These are phyloP conservation scores for Rhizopus arrhizus DNA, from an alignment of 371 early-diverging fungal genomes.

Conservation along the genomic window DNA sequence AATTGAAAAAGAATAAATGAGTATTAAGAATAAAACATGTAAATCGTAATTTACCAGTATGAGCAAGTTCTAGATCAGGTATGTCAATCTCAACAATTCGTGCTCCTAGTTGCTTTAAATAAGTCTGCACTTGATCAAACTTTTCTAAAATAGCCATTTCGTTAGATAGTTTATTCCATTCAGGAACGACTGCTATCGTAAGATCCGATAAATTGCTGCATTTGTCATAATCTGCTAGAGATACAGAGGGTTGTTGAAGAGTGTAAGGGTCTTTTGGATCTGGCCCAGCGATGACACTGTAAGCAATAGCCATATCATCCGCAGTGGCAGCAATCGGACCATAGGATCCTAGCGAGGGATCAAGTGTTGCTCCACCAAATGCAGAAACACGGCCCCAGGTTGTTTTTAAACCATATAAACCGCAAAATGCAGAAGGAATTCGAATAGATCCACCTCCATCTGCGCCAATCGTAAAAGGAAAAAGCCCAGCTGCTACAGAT, in stretches of 20 bases:
- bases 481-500: conserved; percentile 63
- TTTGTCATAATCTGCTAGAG: conserved; percentile 25
- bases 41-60: conserved; percentile 24
- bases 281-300: conserved; percentile 66
- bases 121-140: conserved; percentile 44
- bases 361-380: conserved; percentile 47
- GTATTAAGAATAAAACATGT: neutral
- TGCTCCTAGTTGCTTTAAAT: conserved; percentile 57
- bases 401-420: conserved; percentile 75
- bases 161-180: conserved; percentile 17
- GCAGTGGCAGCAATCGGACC: conserved; percentile 72
- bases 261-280: conserved; percentile 42
- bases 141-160: conserved; percentile 52
- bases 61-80: conserved; percentile 60
- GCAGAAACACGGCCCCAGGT: conserved; percentile 67
- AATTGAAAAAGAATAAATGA: neutral
- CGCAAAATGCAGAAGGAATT: conserved; percentile 72
- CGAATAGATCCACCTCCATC: conserved; percentile 78
- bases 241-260: conserved; percentile 25
- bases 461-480: conserved; percentile 71
- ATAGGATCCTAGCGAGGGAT: conserved; percentile 56
- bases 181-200: conserved; percentile 31
- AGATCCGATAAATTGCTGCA: conserved; percentile 32
- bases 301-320: conserved; percentile 65
- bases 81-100: conserved; percentile 64